These are phyloP conservation scores for Metschnikowia bowlesiae DNA, from an alignment of 805 yeast genomes.

Conservation along the genomic window DNA sequence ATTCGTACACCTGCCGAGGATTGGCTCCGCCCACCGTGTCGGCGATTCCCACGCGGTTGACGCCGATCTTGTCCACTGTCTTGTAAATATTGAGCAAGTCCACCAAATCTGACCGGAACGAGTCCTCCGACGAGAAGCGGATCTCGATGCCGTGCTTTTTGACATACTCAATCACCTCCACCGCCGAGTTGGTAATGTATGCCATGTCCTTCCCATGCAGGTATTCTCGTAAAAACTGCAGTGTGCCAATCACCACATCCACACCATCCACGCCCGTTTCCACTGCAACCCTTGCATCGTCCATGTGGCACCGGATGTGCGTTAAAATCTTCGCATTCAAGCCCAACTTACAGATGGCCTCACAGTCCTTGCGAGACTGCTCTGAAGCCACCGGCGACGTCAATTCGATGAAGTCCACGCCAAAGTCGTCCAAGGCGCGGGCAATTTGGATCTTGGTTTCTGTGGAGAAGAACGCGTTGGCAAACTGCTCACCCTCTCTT, in stretches of 20 bases:
- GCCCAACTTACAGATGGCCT: constrained; percentile 96
- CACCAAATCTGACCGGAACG: constrained; percentile 94
- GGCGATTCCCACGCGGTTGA: constrained; percentile 97
- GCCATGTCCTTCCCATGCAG: constrained; percentile 99
- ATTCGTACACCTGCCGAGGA: constrained; percentile 97
- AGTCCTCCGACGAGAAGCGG: constrained; percentile 94
- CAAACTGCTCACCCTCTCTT: constrained; percentile 98
- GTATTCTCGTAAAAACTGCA: constrained; percentile 88
- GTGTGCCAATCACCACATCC: constrained; percentile 96
- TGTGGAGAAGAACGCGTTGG: constrained; percentile 91
- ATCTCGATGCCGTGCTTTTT: constrained; percentile 95
- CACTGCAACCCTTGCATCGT: constrained; percentile 95
- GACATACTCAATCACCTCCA: constrained; percentile 96
- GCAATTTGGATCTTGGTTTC: constrained; percentile 97
- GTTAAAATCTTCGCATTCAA: constrained; percentile 93
- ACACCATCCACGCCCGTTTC: constrained; percentile 99
- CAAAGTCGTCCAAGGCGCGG: constrained; percentile 93
- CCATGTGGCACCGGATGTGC: constrained; percentile 98
- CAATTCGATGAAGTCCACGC: constrained; percentile 95
- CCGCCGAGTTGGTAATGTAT: constrained; percentile 91
- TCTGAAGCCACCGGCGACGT: constrained; percentile 98
- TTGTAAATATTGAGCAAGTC: constrained; percentile 92
- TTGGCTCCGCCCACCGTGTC: constrained; percentile 99
- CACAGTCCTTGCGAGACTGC: constrained; percentile 89
- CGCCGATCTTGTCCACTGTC: constrained; percentile 96